Evolutionary conservation across 495 filamentous ascomycete genomes (phyloP), one percentile per base, ranked within the genome.

Genomic region (Astrothelium macrocarpum): DNA sequence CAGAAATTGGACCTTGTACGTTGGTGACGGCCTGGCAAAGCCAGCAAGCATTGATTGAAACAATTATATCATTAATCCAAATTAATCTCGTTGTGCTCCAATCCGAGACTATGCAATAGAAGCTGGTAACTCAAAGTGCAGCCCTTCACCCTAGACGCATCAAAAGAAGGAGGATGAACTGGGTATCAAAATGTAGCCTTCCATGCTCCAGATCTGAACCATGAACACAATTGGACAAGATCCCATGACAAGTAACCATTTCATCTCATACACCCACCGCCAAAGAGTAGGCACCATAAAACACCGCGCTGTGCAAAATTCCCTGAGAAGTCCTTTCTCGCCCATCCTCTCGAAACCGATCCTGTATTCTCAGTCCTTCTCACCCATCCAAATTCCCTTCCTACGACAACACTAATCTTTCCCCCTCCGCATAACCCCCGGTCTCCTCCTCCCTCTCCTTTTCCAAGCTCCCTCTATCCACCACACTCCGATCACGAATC

Each of bases 401-500:
- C 25, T 29, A 56, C 20, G 49, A 56, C 49, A 56, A n/a, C 9
- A 56, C 49, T 25, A 56, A 29, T 1, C 20, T 34, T 29, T 64
- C 32, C 56, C 62, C 60, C 67, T 68, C 53, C 60, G 66, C 39
- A 65, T 62, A 36, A 53, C 42, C 32, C 63, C 31, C 26, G 66
- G 58, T 39, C 70, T 71, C 60, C 59, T 66, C 25, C 65, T 20
- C 12, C 62, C 59, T 62, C 66, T 2, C 49, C 9, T 25, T 29
- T 2, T 56, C 49, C 49, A 9, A 9, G 0, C 49, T 29, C 49
- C 49, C 2, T 25, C 25, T 9, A 29, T 62, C 66, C 36, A 59
- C 67, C 66, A 91, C 88, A 59, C 92, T 87, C 25, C 88, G 84
- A 70, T 90, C 87, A 73, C 90, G 88, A 64, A 96, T 94, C 91